phyloP scores from a whole-genome alignment of 768 basidiomycete genomes.

The Tulasnella sp. region DNA sequence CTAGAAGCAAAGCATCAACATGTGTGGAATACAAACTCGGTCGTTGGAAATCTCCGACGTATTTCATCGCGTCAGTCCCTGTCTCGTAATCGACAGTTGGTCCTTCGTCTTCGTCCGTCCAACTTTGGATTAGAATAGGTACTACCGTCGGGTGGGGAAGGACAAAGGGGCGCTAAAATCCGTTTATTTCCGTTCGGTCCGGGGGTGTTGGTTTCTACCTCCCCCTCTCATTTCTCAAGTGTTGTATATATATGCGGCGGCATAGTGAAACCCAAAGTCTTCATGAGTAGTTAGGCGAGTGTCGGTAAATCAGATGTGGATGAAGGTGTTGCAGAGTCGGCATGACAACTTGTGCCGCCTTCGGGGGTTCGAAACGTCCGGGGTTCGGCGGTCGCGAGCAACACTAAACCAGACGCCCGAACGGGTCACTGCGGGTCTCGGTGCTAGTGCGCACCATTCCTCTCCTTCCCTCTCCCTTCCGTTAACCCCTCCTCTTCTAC shows the following conservation, averaged over 20 bases:
- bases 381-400: conserved; percentile 5
- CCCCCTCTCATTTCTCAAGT: background rate
- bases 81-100: too few relatives aligned
- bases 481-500: conserved; percentile 17
- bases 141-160: too few relatives aligned
- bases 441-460: conserved; percentile 1
- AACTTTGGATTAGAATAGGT: too few relatives aligned
- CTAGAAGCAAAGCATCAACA: too few relatives aligned
- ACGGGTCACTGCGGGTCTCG: background rate
- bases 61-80: too few relatives aligned
- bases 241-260: background rate
- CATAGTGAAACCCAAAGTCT: background rate
- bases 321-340: background rate
- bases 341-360: conserved; percentile 2
- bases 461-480: background rate
- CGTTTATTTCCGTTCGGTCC: too few relatives aligned
- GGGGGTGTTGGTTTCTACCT: background rate
- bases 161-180: too few relatives aligned
- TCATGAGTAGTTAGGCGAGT: background rate
- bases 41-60: too few relatives aligned
- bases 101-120: too few relatives aligned
- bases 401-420: background rate
- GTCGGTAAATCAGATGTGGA: background rate
- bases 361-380: background rate
- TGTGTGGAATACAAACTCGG: too few relatives aligned